Evolutionary conservation across 371 early-diverging fungal genomes (phyloP), one percentile per base, ranked within the genome.

Genomic region (Apophysomyces variabilis): DNA sequence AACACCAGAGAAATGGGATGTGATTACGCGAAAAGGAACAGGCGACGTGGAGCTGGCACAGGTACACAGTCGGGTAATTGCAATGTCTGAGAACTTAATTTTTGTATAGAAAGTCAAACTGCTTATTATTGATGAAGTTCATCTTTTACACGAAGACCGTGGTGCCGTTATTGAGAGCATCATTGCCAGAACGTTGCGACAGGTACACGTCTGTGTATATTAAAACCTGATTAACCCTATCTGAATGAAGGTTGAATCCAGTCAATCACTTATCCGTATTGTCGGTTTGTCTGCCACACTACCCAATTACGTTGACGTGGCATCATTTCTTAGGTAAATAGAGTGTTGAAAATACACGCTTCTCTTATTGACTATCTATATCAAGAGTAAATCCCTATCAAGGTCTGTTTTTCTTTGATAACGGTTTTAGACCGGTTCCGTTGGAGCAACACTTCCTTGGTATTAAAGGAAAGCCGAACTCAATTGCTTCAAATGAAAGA

Each of bases 1-100:
- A 11, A 99, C 99, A 1, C 99, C 99, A 0, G 99, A 99, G 75
- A 99, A 99, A 74, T 99, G 99, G 97, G 99, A 99, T 84, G 97
- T 99, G 3, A 93, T 98, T 32, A 99, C 99, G 7, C 85, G 99
- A 70, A 99, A 98, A 81, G 85, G 93, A 26, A 91, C 90, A 3
- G 96, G 96, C 21, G 96, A 96, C 78, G 90, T 88, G 4, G 96
- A 97, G 68, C 81, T 97, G n/a, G 89, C 93, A 6, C 92, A 91
- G 68, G 90, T 93, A 73, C 35, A 39, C 7, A 14, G 50, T 9
- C 14, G 26, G 32, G 4, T 9, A 3, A 26, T 26, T 26, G 32
- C 32, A 26, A 26, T 26, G 39, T 13, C 7, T 60, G 3, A 38
- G 21, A 45, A 57, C 32, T 37, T 26, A 26, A 26, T 26, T 26